phyloP scores from a whole-genome alignment of 2,329 filamentous ascomycete genomes.

The Macrophomina tecta region DNA sequence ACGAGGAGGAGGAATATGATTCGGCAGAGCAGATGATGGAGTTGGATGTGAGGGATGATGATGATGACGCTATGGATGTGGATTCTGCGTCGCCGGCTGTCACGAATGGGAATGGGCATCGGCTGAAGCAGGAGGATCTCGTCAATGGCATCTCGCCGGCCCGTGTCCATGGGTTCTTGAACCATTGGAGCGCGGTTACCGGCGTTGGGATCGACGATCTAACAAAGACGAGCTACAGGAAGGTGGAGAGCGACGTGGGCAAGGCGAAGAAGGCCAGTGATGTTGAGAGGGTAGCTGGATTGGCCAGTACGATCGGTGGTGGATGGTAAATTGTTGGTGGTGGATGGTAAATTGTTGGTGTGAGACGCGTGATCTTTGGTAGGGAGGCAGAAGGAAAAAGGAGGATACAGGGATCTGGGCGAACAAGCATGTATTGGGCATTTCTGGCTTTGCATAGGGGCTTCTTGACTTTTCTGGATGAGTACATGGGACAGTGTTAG shows the following conservation, averaged over 20 bases:
- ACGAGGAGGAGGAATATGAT: constrained; percentile 38
- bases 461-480: neutral
- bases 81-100: neutral
- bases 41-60: constrained; percentile 12
- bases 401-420: neutral
- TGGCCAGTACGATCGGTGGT: constrained; percentile 89
- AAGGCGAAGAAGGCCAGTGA: constrained; percentile 69
- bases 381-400: neutral
- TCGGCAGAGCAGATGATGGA: constrained; percentile 32
- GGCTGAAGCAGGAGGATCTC: constrained; percentile 19
- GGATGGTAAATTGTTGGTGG: constrained; percentile 98
- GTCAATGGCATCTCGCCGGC: constrained; percentile 71
- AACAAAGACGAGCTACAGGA: constrained; percentile 84
- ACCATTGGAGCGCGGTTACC: constrained; percentile 77
- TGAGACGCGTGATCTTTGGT: too few relatives aligned
- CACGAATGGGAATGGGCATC: neutral
- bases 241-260: constrained; percentile 94
- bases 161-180: constrained; percentile 71
- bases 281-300: constrained; percentile 81
- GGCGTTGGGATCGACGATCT: constrained; percentile 74
- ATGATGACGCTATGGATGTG: constrained; percentile 11
- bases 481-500: too few relatives aligned
- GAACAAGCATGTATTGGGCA: neutral
- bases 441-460: neutral
- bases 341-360: constrained; percentile 70